These are phyloP conservation scores for Pseudomonodictys pantanalensis DNA, from an alignment of 495 filamentous ascomycete genomes.

Conservation along the genomic window DNA sequence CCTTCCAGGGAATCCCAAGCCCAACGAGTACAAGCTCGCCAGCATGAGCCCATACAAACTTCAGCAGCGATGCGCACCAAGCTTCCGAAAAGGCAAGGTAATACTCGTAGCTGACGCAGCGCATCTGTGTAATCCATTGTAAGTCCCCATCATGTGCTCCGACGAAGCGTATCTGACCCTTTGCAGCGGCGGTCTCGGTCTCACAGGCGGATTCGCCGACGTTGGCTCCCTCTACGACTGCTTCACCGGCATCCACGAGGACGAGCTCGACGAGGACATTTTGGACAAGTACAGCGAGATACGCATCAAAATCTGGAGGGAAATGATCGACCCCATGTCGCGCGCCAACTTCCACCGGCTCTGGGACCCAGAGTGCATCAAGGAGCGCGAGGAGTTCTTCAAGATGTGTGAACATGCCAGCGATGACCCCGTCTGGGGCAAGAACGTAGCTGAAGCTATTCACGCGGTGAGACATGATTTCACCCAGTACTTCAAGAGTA, in stretches of 20 bases:
- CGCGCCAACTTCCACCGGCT: slow-evolving; percentile 46
- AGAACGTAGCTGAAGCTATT: slow-evolving; percentile 14
- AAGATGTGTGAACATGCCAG: slow-evolving; percentile 26
- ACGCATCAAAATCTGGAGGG: slow-evolving; percentile 54
- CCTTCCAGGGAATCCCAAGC: slow-evolving; percentile 58
- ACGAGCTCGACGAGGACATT: slow-evolving; percentile 54
- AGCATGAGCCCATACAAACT: slow-evolving; percentile 58
- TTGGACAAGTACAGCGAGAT: slow-evolving; percentile 57
- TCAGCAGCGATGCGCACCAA: slow-evolving; percentile 59
- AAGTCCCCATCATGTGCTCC: neutral
- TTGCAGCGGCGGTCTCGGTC: slow-evolving; percentile 54
- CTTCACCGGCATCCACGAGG: slow-evolving; percentile 55
- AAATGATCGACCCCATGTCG: slow-evolving; percentile 56
- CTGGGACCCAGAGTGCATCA: slow-evolving; percentile 12
- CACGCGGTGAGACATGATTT: slow-evolving; percentile 28
- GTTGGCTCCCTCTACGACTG: slow-evolving; percentile 58
- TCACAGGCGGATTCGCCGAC: slow-evolving; percentile 62
- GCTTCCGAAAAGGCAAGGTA: slow-evolving; percentile 56
- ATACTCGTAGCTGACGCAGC: slow-evolving; percentile 60
- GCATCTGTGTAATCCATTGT: slow-evolving; percentile 57
- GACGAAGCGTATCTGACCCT: neutral
- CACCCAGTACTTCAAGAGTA: slow-evolving; percentile 30
- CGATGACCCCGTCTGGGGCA: slow-evolving; percentile 22
- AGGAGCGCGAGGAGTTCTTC: slow-evolving; percentile 27
- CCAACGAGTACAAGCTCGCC: slow-evolving; percentile 54